Evolutionary conservation across 225 moss, liverwort and hornwort species (phyloP), one percentile per base, ranked within the genome.

Genomic region (Pseudoscleropodium purum): DNA sequence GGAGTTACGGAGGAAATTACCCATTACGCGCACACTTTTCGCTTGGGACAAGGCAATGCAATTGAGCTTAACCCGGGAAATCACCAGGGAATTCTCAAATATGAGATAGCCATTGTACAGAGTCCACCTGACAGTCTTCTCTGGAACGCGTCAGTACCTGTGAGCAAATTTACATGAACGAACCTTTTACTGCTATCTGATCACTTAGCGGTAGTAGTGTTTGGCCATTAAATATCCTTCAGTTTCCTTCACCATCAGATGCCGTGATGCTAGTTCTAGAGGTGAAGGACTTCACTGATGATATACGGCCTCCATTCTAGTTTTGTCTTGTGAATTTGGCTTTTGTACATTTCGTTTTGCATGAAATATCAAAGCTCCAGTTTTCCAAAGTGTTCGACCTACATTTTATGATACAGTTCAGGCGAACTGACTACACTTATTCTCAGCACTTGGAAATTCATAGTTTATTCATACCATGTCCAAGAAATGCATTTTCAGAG

Each of bases 21-120:
- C 99, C 6, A 94, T 99, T 59, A 99, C 99, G 74, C 95, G 99
- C 80, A 97, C 96, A 31, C 95, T 96, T 75, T 99, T 99, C 90
- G 95, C 97, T 70, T 99, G 99, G 99, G 96, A 99, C 87, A 96
- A 99, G 57, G 99, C 99, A 66, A 67, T 96, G 87, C 96, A 99
- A 82, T 88, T 99, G 91, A 97, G 99, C 89, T 85, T 99, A 84
- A 94, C 95, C 30, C 94, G 97, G 85, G 96, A 99, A 84, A 93
- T 96, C 59, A 94, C 97, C 41, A 93, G 94, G 91, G 94, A 94
- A 83, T 91, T 95, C 39, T 77, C 93, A 76, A 92, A 89, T 43
- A 92, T 85, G 91, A 92, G 89, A 84, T 95, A 93, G 92, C 85
- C 84, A 82, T 84, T 91, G 90, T 87, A 93, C 88, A 93, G 73